Conservation (phyloP, 2,329 filamentous ascomycete species). For the Pseudopyrenochaeta lycopersici region DNA sequence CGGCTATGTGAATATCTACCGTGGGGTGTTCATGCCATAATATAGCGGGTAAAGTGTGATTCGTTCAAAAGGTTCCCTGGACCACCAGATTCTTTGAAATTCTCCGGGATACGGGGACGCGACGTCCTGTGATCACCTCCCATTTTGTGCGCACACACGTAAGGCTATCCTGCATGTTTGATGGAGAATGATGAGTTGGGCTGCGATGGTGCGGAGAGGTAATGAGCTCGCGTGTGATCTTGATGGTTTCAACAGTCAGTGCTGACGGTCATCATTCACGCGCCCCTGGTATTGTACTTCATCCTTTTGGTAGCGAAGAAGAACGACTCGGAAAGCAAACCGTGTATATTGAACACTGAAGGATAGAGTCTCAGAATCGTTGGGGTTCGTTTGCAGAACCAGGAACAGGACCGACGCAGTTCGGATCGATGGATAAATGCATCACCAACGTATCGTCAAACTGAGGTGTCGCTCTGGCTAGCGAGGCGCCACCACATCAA, state of each 20-base stretch:
- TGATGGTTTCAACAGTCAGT: not conserved
- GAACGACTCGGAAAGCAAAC: not conserved
- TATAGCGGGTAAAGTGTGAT: slow-evolving; percentile 22
- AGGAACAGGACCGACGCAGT: not conserved
- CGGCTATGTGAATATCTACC: slow-evolving; percentile 13
- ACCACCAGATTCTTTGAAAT: slow-evolving; percentile 6
- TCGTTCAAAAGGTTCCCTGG: slow-evolving; percentile 8
- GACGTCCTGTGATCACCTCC: slow-evolving; percentile 7
- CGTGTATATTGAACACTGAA: not conserved
- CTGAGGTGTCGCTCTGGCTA: not conserved
- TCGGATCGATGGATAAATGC: slow-evolving; percentile 1
- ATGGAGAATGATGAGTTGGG: slow-evolving; percentile 1
- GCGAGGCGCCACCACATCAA: not conserved
- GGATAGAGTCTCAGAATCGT: not conserved
- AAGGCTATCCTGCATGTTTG: not conserved
- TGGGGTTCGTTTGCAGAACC: not conserved
- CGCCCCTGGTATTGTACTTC: not conserved
- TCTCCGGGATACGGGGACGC: slow-evolving; percentile 10
- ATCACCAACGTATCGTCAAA: not conserved
- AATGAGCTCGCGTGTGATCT: not conserved
- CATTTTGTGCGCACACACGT: not conserved
- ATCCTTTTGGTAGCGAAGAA: not conserved
- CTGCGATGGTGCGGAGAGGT: slow-evolving; percentile 5
- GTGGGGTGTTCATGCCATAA: slow-evolving; percentile 1
- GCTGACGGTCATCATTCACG: slow-evolving; percentile 2